Conservation (phyloP, 768 basidiomycete genomes). For the Mrakia frigida region DNA sequence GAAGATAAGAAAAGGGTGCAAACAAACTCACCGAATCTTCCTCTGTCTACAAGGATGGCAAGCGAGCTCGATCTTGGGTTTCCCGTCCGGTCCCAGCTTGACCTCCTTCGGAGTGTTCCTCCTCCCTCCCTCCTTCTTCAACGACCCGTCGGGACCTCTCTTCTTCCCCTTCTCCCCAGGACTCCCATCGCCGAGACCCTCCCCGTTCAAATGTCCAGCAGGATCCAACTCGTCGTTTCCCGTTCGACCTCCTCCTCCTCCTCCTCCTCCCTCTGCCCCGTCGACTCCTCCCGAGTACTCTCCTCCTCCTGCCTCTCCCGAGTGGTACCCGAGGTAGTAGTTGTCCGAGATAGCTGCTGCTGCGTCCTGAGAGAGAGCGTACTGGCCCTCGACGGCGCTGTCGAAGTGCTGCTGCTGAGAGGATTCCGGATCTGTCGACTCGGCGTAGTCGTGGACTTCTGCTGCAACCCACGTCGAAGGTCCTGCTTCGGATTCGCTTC, state of each 20-base stretch:
- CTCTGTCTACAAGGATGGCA: slow-evolving; percentile 4
- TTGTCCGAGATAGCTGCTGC: neutral
- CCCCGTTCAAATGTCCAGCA: neutral
- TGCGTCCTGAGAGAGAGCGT: neutral
- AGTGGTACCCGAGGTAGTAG: neutral
- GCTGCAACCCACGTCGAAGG: neutral
- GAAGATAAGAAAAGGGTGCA: no score
- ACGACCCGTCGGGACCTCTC: neutral
- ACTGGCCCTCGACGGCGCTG: neutral
- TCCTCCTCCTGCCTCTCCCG: neutral
- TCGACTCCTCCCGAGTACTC: neutral
- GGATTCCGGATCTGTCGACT: neutral
- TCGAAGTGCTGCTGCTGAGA: neutral
- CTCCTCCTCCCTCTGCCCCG: neutral
- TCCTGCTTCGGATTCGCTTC: no score
- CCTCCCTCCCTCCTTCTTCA: neutral
- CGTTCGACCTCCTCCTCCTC: neutral
- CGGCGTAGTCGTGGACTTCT: neutral
- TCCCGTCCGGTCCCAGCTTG: slow-evolving; percentile 13
- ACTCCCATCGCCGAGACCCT: neutral
- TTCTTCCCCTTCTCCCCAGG: neutral
- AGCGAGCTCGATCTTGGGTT: neutral
- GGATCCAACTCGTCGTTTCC: neutral
- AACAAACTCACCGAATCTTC: neutral
- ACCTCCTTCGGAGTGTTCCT: neutral